Evolutionary conservation across 164 flowering plant genomes (phyloP).

Genomic region (Vitis rupestris): DNA sequence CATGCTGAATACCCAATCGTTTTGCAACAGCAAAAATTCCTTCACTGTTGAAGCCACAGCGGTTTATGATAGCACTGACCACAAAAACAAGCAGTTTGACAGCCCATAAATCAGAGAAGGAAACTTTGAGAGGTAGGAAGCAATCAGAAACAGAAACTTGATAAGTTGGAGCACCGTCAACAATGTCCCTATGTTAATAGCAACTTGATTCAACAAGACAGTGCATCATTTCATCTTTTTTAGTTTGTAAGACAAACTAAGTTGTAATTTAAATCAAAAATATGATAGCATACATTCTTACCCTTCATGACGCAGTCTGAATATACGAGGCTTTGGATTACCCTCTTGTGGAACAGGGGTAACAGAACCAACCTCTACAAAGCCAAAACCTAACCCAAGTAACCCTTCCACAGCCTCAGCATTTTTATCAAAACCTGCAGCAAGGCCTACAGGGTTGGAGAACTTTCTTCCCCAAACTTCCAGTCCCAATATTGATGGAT

Average conservation of each 20-base stretch:
- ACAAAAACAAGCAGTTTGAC: conserved; percentile 16
- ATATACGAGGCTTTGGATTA: conserved; percentile 93
- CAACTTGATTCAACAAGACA: not conserved
- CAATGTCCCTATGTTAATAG: not conserved
- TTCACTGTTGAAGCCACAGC: conserved; percentile 96
- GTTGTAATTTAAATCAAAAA: not conserved
- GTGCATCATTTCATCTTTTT: not conserved
- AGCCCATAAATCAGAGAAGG: conserved; percentile 4
- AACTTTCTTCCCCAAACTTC: conserved; percentile 97
- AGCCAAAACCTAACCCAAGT: conserved; percentile 92
- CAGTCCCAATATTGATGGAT: conserved; percentile 65
- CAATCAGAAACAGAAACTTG: not conserved
- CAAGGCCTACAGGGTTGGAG: conserved; percentile 94
- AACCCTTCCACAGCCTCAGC: conserved; percentile 98
- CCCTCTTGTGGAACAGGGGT: conserved; percentile 98
- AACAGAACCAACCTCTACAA: conserved; percentile 97
- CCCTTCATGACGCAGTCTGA: conserved; percentile 85
- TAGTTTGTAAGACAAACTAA: not conserved
- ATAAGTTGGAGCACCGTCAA: conserved; percentile 1
- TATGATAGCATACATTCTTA: conserved; percentile 31
- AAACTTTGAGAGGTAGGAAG: not conserved
- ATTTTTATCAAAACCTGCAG: conserved; percentile 99
- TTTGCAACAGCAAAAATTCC: conserved; percentile 94
- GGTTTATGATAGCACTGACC: conserved; percentile 87
- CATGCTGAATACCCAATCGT: conserved; percentile 95